Base-by-base conservation (phyloP, 2,329 filamentous ascomycete genomes). In the Botrytis fabae region DNA sequence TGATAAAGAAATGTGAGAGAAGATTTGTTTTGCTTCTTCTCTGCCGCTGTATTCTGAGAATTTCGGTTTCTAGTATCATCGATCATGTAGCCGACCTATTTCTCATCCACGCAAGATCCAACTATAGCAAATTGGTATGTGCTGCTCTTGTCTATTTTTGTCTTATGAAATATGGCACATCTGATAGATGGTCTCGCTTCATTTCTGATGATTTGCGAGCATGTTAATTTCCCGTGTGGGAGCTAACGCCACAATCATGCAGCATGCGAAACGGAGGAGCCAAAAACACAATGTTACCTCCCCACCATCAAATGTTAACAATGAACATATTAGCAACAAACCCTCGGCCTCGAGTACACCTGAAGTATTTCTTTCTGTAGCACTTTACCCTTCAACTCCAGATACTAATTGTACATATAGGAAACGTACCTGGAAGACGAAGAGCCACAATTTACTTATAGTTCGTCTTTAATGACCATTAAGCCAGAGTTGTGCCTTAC, bases 51-150 rank as follows among this genome's bases (percentile, higher is more conserved):
- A 20, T 28, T 59, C 57, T 70, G 46, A 73, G 54, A 57, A n/a
- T 64, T 38, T 12, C 10, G 46, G 40, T 25, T 69, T 69, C 9
- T 63, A 73, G 71, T 48, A 73, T 73, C 28, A 63, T 60, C 65
- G 32, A 48, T 35, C 51, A 63, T 40, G 38, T 73, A 44, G 69
- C 71, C 40, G 62, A 73, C 22, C 60, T 73, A 18, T 72, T 72
- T 40, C 54, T 46, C 18, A 72, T 68, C 46, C 70, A 72, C 64
- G 70, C 63, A 60, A 68, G 63, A 42, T 72, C 70, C 28, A 57
- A 60, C 51, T 38, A 72, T 44, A 35, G n/a, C 44, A 69, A 60
- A 54, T 16, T 66, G 54, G 70, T 72, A 40, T 57, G 65, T 62
- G 63, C 46, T 44, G 38, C 40, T 46, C 25, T 61, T 59, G 51